A percentile compares a stretch with the other conserved stretches of the same genome.
Evolutionary conservation across 1,284 basidiomycete genomes (phyloP).

Genomic region (Ustilago sp.): DNA sequence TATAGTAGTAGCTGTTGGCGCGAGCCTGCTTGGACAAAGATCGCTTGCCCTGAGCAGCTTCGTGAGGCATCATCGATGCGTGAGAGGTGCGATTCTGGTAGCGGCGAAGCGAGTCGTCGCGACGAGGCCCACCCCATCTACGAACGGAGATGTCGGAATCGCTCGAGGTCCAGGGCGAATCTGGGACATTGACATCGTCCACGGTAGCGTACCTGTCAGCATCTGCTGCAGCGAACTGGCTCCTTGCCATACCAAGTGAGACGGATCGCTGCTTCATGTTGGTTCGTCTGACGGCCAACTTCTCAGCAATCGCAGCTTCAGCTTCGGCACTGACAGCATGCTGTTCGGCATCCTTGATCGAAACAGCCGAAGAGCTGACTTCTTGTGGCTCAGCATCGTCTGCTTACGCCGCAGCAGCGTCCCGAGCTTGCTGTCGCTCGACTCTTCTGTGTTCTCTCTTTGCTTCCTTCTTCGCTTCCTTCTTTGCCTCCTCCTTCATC

Average conservation of each 20-base stretch:
- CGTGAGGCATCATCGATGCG: neutral
- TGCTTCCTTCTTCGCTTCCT: slow-evolving; percentile 25
- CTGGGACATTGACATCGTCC: slow-evolving; percentile 8
- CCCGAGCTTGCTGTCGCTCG: slow-evolving; percentile 19
- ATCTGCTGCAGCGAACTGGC: slow-evolving; percentile 10
- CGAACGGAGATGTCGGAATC: slow-evolving; percentile 51
- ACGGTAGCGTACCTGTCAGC: neutral
- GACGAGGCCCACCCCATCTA: slow-evolving; percentile 43
- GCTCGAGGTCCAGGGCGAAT: slow-evolving; percentile 50
- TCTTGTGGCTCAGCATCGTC: neutral
- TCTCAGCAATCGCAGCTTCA: neutral
- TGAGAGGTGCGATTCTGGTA: slow-evolving; percentile 8
- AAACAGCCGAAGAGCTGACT: neutral
- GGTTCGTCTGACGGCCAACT: slow-evolving; percentile 12
- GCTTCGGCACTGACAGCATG: slow-evolving; percentile 7
- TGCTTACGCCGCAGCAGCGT: neutral
- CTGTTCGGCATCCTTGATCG: neutral
- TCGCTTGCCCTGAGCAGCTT: slow-evolving; percentile 6
- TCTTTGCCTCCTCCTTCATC: slow-evolving; percentile 19
- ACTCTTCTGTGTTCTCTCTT: slow-evolving; percentile 25
- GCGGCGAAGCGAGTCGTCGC: slow-evolving; percentile 20
- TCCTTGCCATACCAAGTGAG: slow-evolving; percentile 30
- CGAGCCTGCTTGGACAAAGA: slow-evolving; percentile 10
- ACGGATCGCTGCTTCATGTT: slow-evolving; percentile 34
- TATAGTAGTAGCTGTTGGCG: slow-evolving; percentile 35